Percentiles rank a stretch among this genome's conserved stretches.
Evolutionary conservation across 2,329 filamentous ascomycete genomes (phyloP).

Genomic region (Hymenotorrendiella dingleyae): DNA sequence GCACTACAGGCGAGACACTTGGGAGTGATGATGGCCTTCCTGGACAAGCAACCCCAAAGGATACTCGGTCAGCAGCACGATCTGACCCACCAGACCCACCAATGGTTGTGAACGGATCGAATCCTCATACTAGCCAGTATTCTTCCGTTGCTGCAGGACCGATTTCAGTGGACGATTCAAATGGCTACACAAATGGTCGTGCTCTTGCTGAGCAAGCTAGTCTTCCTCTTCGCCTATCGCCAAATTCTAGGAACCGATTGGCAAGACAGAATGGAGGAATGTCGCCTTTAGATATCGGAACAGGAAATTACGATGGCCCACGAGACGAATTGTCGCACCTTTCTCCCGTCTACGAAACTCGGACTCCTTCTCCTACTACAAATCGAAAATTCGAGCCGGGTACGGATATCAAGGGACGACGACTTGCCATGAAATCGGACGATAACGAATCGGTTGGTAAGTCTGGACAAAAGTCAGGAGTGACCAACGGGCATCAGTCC

Average conservation of each 20-base stretch:
- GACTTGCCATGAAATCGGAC: slow-evolving; percentile 9
- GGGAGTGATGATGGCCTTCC: slow-evolving; percentile 18
- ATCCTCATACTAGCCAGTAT: neutral
- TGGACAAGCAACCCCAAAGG: slow-evolving; percentile 24
- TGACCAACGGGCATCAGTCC: slow-evolving; percentile 33
- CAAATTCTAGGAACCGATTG: slow-evolving; percentile 21
- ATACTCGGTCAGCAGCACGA: too few species aligned
- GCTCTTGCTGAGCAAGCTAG: slow-evolving; percentile 15
- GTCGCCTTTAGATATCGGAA: slow-evolving; percentile 28
- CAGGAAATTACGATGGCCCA: slow-evolving; percentile 18
- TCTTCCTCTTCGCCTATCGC: slow-evolving; percentile 20
- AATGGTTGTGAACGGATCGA: slow-evolving; percentile 26
- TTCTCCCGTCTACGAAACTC: slow-evolving; percentile 68
- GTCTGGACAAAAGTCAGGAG: slow-evolving; percentile 20
- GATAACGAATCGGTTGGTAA: slow-evolving; percentile 8
- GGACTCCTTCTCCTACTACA: slow-evolving; percentile 63
- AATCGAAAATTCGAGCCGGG: slow-evolving; percentile 46
- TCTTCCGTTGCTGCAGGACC: neutral
- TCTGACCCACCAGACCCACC: slow-evolving; percentile 13
- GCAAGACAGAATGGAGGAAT: slow-evolving; percentile 27
- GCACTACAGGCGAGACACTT: slow-evolving; percentile 20
- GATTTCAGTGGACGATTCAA: slow-evolving; percentile 3
- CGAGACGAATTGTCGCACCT: slow-evolving; percentile 39
- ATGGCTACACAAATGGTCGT: slow-evolving; percentile 14
- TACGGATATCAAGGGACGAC: slow-evolving; percentile 12